Conservation (phyloP, 305 asterid genomes). For the Rubia balearica region DNA sequence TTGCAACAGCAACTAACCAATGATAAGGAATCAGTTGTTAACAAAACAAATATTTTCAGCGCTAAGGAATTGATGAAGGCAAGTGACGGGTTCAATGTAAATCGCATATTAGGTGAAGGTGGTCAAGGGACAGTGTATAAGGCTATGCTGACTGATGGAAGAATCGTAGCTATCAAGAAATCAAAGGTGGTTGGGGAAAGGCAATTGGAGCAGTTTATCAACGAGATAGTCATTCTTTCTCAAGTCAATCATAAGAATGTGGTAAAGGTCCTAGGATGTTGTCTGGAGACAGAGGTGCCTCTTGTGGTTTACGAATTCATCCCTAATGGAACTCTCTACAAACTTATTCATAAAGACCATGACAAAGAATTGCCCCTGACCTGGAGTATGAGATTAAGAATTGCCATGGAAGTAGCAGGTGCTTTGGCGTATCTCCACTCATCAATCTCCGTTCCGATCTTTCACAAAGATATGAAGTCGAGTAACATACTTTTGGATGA, state of each 20-base stretch:
- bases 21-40: not conserved
- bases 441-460: not conserved
- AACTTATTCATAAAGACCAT: not conserved
- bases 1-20: not conserved
- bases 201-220: not conserved
- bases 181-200: not conserved
- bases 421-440: slow-evolving; percentile 7
- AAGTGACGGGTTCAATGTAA: not conserved
- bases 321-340: not conserved
- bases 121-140: not conserved
- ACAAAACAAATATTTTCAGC: not conserved
- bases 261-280: not conserved
- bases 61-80: not conserved
- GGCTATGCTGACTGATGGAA: not conserved
- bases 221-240: not conserved
- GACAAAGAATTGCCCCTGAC: not conserved
- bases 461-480: slow-evolving; percentile 3
- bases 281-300: slow-evolving; percentile 2
- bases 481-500: slow-evolving; percentile 3
- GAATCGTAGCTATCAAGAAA: not conserved
- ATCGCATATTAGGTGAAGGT: not conserved
- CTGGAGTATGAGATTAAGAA: not conserved
- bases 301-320: not conserved
- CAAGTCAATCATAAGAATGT: slow-evolving; percentile 1
- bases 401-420: not conserved